These are phyloP conservation scores for Penicillium subrubescens DNA, from an alignment of 495 filamentous ascomycete species.

Conservation along the genomic window DNA sequence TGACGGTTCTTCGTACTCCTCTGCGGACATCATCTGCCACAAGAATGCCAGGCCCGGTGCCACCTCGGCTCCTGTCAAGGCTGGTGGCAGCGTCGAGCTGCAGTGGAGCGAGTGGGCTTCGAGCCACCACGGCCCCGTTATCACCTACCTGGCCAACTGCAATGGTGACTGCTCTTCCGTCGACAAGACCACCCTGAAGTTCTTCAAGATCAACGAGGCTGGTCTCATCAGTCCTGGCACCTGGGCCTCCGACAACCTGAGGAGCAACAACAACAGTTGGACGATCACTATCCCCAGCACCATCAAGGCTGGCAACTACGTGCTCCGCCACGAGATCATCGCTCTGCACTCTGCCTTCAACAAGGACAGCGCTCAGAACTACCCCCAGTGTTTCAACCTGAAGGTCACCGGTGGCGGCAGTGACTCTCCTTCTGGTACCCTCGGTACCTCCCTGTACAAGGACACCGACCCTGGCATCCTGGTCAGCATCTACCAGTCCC, in stretches of 20 bases:
- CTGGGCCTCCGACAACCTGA: conserved; percentile 70
- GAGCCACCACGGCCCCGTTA: conserved; percentile 69
- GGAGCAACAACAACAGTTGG: conserved; percentile 68
- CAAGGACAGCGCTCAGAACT: conserved; percentile 72
- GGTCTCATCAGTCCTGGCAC: conserved; percentile 59
- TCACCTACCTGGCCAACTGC: conserved; percentile 77
- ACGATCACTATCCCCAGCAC: conserved; percentile 66
- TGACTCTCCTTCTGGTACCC: conserved; percentile 56
- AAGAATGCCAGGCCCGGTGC: conserved; percentile 54
- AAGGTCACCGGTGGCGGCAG: conserved; percentile 67
- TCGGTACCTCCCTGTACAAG: conserved; percentile 66
- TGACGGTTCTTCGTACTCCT: conserved; percentile 48
- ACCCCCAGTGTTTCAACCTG: conserved; percentile 81
- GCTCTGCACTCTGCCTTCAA: conserved; percentile 69
- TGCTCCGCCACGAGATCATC: conserved; percentile 80
- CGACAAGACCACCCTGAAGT: too few species aligned
- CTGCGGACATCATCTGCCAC: conserved; percentile 71
- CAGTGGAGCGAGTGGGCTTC: conserved; percentile 71
- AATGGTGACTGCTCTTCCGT: conserved; percentile 64
- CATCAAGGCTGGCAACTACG: conserved; percentile 71
- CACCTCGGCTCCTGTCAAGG: conserved; percentile 54
- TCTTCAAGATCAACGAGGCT: too few species aligned
- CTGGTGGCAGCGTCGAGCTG: conserved; percentile 59
- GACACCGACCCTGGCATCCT: conserved; percentile 63
- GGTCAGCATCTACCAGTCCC: conserved; percentile 63